Evolutionary conservation across 2,329 filamentous ascomycete species (phyloP), one percentile per base, ranked within the genome.

Genomic region (Coniochaeta sp.): DNA sequence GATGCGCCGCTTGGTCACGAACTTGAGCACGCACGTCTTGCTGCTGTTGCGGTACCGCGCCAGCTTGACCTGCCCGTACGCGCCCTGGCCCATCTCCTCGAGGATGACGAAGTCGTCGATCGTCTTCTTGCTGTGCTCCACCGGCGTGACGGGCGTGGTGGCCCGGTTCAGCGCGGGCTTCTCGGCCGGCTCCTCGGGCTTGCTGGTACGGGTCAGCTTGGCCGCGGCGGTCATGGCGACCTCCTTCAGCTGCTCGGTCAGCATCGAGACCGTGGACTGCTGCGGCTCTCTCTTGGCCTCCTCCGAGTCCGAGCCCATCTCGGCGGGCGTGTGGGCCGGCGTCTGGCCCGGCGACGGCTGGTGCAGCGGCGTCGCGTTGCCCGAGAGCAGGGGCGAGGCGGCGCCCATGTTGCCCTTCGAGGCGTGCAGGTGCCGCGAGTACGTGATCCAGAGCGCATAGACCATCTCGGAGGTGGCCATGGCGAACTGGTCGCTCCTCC

Each of bases 41-140:
- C 84, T 85, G 58, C 83, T 85, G 68, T 87, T 86, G 76, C 93
- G 96, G 76, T 95, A 89, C 32, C 93, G 86, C 58, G 90, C 93
- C 55, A 99, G 82, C 73, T 99, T 99, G 61, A 99, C 95, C 74
- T 99, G 93, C 1, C 95, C 95, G 71, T 99, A 99, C 1, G 95
- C 95, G 44, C 95, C 95, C 75, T 97, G 92, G 4, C 95, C 95
- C 93, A 99, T 98, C 62, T 99, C 95, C 74, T 99, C 95, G 14
- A 99, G 79, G 62, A 99, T 93, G 47, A 88, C 82, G 72, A 96
- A 99, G 71, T 97, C 92, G 58, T 89, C 81, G 64, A 99, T 98
- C 0, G 85, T 87, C 74, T 95, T 95, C 76, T 96, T 97, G 65
- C 36, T 30, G 26, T 30, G 34, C 55, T 56, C 54, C n/a, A 56